Percentiles rank a stretch among this genome's conserved stretches.
phyloP scores from a whole-genome alignment of 371 early-diverging fungal species.

The Mortierella sp. region DNA sequence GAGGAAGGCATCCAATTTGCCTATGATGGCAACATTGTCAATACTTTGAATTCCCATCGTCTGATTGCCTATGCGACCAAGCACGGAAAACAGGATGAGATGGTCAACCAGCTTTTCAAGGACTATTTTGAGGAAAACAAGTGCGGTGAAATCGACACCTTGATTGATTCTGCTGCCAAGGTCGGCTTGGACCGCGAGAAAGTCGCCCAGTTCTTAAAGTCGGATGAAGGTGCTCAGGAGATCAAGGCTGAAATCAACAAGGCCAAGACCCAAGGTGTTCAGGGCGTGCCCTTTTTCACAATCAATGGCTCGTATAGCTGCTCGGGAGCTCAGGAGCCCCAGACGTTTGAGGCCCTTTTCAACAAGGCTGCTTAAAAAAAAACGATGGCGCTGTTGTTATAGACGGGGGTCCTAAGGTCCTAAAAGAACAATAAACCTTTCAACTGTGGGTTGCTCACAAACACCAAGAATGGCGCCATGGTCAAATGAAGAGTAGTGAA shows the following conservation, averaged over 20 bases:
- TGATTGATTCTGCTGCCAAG: conserved; percentile 66
- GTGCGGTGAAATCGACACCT: conserved; percentile 63
- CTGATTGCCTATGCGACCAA: conserved; percentile 67
- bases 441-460: too few relatives aligned
- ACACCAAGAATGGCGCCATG: too few relatives aligned
- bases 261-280: conserved; percentile 57
- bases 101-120: conserved; percentile 70
- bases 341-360: conserved; percentile 64
- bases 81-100: conserved; percentile 63
- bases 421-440: too few relatives aligned
- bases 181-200: conserved; percentile 67
- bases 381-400: too few relatives aligned
- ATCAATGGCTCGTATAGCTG: conserved; percentile 69
- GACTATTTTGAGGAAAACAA: conserved; percentile 77
- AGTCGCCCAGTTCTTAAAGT: conserved; percentile 60
- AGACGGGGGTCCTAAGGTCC: too few relatives aligned
- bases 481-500: too few relatives aligned
- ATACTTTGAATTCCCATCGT: conserved; percentile 76
- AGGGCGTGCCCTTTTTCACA: conserved; percentile 77
- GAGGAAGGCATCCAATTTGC: conserved; percentile 70
- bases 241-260: conserved; percentile 56
- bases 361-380: conserved; percentile 45
- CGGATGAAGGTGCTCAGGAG: conserved; percentile 60
- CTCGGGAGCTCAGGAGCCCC: conserved; percentile 79
- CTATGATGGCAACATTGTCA: conserved; percentile 70